Evolutionary conservation across 2,329 filamentous ascomycete genomes (phyloP).

Genomic region (Exophiala dermatitidis): DNA sequence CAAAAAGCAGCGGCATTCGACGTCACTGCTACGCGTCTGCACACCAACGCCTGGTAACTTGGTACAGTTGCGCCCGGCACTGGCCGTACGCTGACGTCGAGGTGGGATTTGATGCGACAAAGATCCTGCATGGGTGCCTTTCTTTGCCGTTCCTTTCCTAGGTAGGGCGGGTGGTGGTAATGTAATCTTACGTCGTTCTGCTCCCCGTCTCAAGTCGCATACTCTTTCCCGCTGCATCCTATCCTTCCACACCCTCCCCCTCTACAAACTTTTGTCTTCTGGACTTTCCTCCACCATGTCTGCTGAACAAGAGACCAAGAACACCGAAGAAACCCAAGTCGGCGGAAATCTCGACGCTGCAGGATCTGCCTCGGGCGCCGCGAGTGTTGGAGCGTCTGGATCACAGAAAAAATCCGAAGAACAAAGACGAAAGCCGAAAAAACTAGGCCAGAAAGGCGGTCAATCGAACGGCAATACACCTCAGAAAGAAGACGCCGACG

Average conservation of each 20-base stretch:
- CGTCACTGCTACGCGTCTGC: slow-evolving; percentile 20
- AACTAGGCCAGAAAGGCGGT: slow-evolving; percentile 23
- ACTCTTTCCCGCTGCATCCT: slow-evolving; percentile 16
- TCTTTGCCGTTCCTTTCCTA: slow-evolving; percentile 7
- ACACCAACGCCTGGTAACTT: slow-evolving; percentile 3
- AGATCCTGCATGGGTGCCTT: slow-evolving; percentile 7
- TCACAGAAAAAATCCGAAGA: slow-evolving; percentile 31
- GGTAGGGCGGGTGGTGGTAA: slow-evolving; percentile 4
- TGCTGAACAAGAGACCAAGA: slow-evolving; percentile 27
- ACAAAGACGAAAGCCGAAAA: slow-evolving; percentile 27
- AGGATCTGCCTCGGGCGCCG: slow-evolving; percentile 32
- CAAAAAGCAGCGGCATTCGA: slow-evolving; percentile 24
- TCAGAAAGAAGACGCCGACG: slow-evolving; percentile 30
- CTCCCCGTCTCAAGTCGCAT: too few relatives aligned
- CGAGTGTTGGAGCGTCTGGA: slow-evolving; percentile 27
- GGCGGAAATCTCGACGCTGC: slow-evolving; percentile 32
- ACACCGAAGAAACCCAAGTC: slow-evolving; percentile 30
- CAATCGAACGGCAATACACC: slow-evolving; percentile 21
- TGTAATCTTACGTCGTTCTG: slow-evolving; percentile 20
- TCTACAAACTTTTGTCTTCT: slow-evolving; percentile 11
- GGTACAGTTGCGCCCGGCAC: slow-evolving; percentile 3
- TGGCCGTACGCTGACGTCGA: slow-evolving; percentile 22
- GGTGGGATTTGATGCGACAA: slow-evolving; percentile 10
- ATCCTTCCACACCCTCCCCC: slow-evolving; percentile 14
- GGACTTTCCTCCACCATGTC: slow-evolving; percentile 22